Evolutionary conservation across 768 basidiomycete genomes (phyloP).

Genomic region (Russula brevipes): DNA sequence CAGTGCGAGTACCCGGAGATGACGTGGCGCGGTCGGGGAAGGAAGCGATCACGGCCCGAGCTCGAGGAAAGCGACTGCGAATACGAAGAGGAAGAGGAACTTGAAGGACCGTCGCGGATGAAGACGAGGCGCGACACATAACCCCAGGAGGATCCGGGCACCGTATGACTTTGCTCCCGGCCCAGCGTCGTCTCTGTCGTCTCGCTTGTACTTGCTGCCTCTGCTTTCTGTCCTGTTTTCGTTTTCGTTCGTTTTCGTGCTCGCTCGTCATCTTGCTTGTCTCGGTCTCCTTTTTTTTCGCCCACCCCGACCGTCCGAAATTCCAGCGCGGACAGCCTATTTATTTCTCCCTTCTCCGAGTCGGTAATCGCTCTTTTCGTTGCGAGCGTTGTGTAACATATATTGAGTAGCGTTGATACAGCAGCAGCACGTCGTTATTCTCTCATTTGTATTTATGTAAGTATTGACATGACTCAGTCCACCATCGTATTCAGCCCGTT

Average conservation of each 20-base stretch:
- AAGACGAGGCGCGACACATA: conserved; percentile 2
- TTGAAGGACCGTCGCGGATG: background rate
- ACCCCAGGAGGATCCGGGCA: background rate
- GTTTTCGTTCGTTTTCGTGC: background rate
- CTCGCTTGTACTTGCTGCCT: background rate
- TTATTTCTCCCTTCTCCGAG: background rate
- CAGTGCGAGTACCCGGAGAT: conserved; percentile 20
- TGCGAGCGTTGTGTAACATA: conserved; percentile 16
- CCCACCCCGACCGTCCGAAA: background rate
- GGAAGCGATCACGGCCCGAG: background rate
- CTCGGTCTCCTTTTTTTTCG: background rate
- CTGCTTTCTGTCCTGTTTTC: conserved; percentile 13
- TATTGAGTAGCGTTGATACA: background rate
- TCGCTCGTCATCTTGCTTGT: background rate
- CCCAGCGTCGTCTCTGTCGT: background rate
- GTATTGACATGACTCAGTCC: conserved; percentile 8
- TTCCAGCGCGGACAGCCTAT: background rate
- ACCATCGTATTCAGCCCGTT: background rate
- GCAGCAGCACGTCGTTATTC: conserved; percentile 2
- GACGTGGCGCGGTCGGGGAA: conserved; percentile 22
- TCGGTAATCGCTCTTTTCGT: conserved; percentile 9
- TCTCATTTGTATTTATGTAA: conserved; percentile 10
- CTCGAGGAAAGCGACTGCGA: conserved; percentile 13
- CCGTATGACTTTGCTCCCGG: background rate
- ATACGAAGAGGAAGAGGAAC: conserved; percentile 3